Evolutionary conservation across 768 basidiomycete species (phyloP).

Genomic region (Leccinum imitatum): DNA sequence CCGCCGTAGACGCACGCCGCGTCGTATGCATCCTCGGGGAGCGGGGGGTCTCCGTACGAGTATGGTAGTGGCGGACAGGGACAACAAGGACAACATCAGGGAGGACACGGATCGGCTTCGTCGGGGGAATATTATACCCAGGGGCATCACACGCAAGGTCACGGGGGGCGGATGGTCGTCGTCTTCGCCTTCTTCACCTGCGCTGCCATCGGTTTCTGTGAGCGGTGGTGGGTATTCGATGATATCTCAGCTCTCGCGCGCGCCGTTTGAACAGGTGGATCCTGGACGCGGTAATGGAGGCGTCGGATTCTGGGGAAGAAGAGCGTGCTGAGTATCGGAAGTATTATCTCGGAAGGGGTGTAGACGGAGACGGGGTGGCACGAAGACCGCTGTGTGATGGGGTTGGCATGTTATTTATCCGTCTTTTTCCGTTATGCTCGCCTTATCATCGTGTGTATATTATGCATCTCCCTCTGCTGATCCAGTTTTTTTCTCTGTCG

Average conservation of each 20-base stretch:
- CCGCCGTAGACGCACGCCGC: conserved; percentile 21
- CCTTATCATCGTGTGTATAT: conserved; percentile 1
- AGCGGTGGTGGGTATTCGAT: conserved; percentile 25
- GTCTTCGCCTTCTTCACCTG: conserved; percentile 31
- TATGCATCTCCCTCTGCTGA: not conserved
- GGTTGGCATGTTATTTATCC: not conserved
- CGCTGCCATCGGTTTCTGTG: conserved; percentile 19
- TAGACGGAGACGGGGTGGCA: conserved; percentile 1
- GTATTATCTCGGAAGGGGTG: conserved; percentile 58
- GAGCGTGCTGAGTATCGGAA: conserved; percentile 68
- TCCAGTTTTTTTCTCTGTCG: not conserved
- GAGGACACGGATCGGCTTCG: conserved; percentile 18
- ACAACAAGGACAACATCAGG: conserved; percentile 2
- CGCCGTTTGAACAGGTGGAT: conserved; percentile 32
- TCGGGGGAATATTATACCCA: conserved; percentile 28
- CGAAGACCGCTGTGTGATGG: not conserved
- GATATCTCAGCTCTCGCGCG: conserved; percentile 30
- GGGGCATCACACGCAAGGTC: conserved; percentile 3
- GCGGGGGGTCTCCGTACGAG: conserved; percentile 24
- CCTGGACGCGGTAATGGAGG: conserved; percentile 16
- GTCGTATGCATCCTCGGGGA: conserved; percentile 25
- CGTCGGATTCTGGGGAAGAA: conserved; percentile 44
- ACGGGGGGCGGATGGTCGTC: conserved; percentile 19
- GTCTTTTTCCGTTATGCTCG: not conserved
- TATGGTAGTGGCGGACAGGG: conserved; percentile 20